Conservation (phyloP, 2,329 filamentous ascomycete genomes). For the Fusarium sp. region DNA sequence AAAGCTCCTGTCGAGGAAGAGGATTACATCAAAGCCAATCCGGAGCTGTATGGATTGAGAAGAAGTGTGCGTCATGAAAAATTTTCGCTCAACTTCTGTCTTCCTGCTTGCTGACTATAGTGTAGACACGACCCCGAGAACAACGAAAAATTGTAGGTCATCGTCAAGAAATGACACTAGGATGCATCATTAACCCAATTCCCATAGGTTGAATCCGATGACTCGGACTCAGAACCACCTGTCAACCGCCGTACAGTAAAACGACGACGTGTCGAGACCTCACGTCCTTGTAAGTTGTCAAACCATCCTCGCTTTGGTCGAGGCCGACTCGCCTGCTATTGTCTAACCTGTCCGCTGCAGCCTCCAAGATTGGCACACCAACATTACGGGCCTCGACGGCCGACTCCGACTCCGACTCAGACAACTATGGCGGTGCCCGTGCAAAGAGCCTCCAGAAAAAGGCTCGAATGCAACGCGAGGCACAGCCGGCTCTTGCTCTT, state of each 20-base stretch:
- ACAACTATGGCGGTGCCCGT: conserved; percentile 82
- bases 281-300: conserved; percentile 67
- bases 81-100: conserved; percentile 28
- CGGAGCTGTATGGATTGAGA: conserved; percentile 92
- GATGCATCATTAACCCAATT: conserved; percentile 26
- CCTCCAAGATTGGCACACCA: conserved; percentile 71
- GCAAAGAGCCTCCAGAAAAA: conserved; percentile 78
- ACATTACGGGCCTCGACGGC: conserved; percentile 64
- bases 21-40: conserved; percentile 88
- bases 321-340: conserved; percentile 3
- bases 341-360: conserved; percentile 52
- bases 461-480: conserved; percentile 78
- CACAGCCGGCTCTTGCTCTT: conserved; percentile 73
- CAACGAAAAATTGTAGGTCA: conserved; percentile 67
- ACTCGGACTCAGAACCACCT: conserved; percentile 78
- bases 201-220: conserved; percentile 63
- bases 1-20: conserved; percentile 77
- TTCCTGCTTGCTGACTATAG: conserved; percentile 49
- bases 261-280: conserved; percentile 75
- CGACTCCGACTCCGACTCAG: conserved; percentile 77
- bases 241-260: conserved; percentile 70
- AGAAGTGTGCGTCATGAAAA: conserved; percentile 78
- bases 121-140: conserved; percentile 67
- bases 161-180: conserved; percentile 1
- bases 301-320: neutral